Conservation (phyloP, 352 stramenopile genomes). For the Globisporangium spinosum region DNA sequence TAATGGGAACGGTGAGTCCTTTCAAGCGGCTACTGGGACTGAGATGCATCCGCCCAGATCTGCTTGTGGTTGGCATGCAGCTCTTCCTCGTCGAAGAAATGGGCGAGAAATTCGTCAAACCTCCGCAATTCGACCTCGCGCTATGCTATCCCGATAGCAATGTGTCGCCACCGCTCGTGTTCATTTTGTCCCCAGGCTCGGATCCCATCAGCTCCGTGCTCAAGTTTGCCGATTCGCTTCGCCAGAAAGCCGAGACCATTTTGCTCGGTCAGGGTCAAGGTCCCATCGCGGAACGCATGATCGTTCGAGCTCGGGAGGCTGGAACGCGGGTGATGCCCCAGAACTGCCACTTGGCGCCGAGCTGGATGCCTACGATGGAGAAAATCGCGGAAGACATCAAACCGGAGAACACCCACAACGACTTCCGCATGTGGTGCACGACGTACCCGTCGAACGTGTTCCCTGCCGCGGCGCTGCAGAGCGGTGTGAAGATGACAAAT, state of each 20-base stretch:
- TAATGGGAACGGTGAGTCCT: slow-evolving; percentile 53
- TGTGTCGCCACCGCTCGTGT: slow-evolving; percentile 87
- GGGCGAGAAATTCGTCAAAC: slow-evolving; percentile 90
- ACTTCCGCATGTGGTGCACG: slow-evolving; percentile 94
- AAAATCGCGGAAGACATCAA: slow-evolving; percentile 88
- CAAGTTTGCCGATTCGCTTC: slow-evolving; percentile 80
- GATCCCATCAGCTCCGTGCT: slow-evolving; percentile 90
- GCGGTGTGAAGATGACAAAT: slow-evolving; percentile 96
- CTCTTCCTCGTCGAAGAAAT: slow-evolving; percentile 88
- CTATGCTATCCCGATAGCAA: slow-evolving; percentile 87
- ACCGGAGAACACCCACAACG: slow-evolving; percentile 70
- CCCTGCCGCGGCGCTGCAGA: slow-evolving; percentile 91
- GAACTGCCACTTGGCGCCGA: slow-evolving; percentile 88
- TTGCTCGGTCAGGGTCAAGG: slow-evolving; percentile 92
- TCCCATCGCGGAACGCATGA: slow-evolving; percentile 89
- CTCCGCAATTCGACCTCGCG: slow-evolving; percentile 85
- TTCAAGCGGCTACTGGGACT: slow-evolving; percentile 79
- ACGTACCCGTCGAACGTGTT: slow-evolving; percentile 94
- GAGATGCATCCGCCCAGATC: slow-evolving; percentile 80
- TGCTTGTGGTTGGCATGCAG: slow-evolving; percentile 88
- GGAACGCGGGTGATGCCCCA: slow-evolving; percentile 91
- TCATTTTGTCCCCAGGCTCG: slow-evolving; percentile 89
- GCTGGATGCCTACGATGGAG: slow-evolving; percentile 94
- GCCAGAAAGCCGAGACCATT: slow-evolving; percentile 83
- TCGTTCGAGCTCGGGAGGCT: slow-evolving; percentile 69